Percentiles rank a stretch among this genome's conserved stretches.
These are phyloP conservation scores for Retiboletus flavoniger DNA, from an alignment of 1,284 basidiomycete genomes.

Conservation along the genomic window DNA sequence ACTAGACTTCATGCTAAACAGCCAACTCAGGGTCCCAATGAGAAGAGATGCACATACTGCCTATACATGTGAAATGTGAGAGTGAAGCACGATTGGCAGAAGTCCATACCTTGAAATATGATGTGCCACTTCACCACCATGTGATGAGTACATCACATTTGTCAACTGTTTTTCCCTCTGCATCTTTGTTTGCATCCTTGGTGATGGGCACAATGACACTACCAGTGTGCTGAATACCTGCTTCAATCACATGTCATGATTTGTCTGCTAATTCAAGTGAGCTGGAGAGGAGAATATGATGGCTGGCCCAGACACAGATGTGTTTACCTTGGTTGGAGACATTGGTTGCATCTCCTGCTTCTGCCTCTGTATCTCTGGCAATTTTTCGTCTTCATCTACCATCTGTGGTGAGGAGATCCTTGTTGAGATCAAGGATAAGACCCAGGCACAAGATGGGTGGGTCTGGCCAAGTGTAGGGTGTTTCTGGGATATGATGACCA, in stretches of 20 bases:
- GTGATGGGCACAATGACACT: slow-evolving; percentile 50
- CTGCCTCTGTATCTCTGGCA: slow-evolving; percentile 2
- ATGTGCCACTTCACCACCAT: slow-evolving; percentile 63
- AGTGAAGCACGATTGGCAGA: no score
- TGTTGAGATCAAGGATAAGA: slow-evolving; percentile 17
- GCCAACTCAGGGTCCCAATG: slow-evolving; percentile 78
- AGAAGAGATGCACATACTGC: slow-evolving; percentile 37
- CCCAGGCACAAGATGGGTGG: slow-evolving; percentile 47
- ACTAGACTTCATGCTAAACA: slow-evolving; percentile 71
- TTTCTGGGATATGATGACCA: slow-evolving; percentile 55
- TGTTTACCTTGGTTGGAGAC: slow-evolving; percentile 18
- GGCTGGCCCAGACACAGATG: slow-evolving; percentile 46
- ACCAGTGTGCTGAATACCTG: slow-evolving; percentile 55
- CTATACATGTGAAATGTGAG: slow-evolving; percentile 7
- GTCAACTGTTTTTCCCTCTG: slow-evolving; percentile 43
- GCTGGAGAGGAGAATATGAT: slow-evolving; percentile 58
- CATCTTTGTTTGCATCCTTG: slow-evolving; percentile 34
- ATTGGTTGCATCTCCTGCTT: background rate
- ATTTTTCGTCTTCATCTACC: slow-evolving; percentile 20
- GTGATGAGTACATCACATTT: slow-evolving; percentile 70
- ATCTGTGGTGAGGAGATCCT: slow-evolving; percentile 17
- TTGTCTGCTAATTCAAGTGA: slow-evolving; percentile 51
- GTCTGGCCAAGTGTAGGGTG: slow-evolving; percentile 73
- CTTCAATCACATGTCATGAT: slow-evolving; percentile 54
- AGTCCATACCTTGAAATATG: slow-evolving; percentile 56